Evolutionary conservation across 2,329 filamentous ascomycete genomes (phyloP).

Genomic region (Sphaceloma murrayae): DNA sequence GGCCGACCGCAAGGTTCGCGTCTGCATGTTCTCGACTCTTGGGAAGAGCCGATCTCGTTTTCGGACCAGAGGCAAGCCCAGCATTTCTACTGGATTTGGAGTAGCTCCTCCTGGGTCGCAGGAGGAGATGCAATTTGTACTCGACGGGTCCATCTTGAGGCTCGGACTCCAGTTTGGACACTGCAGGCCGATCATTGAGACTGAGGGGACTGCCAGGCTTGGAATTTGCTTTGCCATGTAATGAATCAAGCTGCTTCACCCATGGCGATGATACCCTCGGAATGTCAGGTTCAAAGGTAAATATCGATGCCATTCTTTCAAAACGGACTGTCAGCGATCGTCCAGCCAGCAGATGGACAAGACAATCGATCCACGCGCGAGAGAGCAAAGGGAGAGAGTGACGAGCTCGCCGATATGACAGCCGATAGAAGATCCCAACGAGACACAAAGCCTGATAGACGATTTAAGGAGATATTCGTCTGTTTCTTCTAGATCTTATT

Average conservation of each 20-base stretch:
- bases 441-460: neutral
- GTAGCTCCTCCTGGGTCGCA: conserved; percentile 69
- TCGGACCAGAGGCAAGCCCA: conserved; percentile 1
- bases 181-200: conserved; percentile 28
- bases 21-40: conserved; percentile 28
- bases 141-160: conserved; percentile 91
- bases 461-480: neutral
- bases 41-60: conserved; percentile 14
- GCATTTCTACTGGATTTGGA: conserved; percentile 31
- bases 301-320: conserved; percentile 79
- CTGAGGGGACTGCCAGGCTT: neutral
- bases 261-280: conserved; percentile 85
- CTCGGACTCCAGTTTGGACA: conserved; percentile 75
- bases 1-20: conserved; percentile 25
- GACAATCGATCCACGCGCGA: no score
- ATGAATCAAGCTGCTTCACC: conserved; percentile 37
- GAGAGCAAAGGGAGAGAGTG: no score
- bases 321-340: no score
- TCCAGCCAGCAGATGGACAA: no score
- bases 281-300: conserved; percentile 85
- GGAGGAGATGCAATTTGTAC: conserved; percentile 86
- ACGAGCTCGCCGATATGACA: no score
- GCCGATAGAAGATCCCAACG: no score
- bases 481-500: conserved; percentile 12
- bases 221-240: conserved; percentile 4